Percentiles rank a stretch among this genome's conserved stretches.
These are phyloP conservation scores for Breynia disticha DNA, from an alignment of 441 rosid species.

Conservation along the genomic window DNA sequence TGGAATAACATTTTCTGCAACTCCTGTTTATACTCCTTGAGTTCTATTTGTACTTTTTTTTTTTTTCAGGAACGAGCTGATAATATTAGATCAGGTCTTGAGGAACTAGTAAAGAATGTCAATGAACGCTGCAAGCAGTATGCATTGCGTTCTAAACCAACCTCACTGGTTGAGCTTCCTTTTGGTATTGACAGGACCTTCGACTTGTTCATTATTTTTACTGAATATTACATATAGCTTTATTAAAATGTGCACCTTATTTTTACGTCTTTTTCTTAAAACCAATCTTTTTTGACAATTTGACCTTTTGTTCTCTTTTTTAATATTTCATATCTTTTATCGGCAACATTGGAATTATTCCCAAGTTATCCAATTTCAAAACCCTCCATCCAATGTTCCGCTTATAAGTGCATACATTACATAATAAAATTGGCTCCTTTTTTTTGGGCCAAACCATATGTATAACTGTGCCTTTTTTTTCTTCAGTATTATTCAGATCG, in stretches of 20 bases:
- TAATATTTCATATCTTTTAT: too few relatives aligned
- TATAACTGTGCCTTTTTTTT: not conserved
- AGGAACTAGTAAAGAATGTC: slow-evolving; percentile 67
- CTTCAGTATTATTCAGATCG: not conserved
- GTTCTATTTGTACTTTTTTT: slow-evolving; percentile 11
- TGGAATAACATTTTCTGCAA: slow-evolving; percentile 8
- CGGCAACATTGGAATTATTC: too few relatives aligned
- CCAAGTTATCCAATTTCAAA: too few relatives aligned
- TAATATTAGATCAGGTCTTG: slow-evolving; percentile 60
- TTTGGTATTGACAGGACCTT: slow-evolving; percentile 47
- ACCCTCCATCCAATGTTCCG: too few relatives aligned
- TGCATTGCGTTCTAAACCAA: slow-evolving; percentile 86
- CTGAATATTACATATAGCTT: slow-evolving; percentile 1
- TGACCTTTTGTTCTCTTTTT: too few relatives aligned
- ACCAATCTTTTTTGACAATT: too few relatives aligned
- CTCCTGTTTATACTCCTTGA: not conserved
- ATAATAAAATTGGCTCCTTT: too few relatives aligned
- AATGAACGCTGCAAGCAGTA: slow-evolving; percentile 94
- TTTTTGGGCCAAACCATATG: too few relatives aligned
- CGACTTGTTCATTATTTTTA: slow-evolving; percentile 3
- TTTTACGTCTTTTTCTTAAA: not conserved
- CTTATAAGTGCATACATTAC: too few relatives aligned
- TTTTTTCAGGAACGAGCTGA: slow-evolving; percentile 70
- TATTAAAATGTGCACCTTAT: slow-evolving; percentile 1
- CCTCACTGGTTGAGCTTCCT: slow-evolving; percentile 84